A percentile compares a stretch with the other conserved stretches of the same genome.
These are phyloP conservation scores for Aspergillus sp. DNA, from an alignment of 2,329 filamentous ascomycete species.

Conservation along the genomic window DNA sequence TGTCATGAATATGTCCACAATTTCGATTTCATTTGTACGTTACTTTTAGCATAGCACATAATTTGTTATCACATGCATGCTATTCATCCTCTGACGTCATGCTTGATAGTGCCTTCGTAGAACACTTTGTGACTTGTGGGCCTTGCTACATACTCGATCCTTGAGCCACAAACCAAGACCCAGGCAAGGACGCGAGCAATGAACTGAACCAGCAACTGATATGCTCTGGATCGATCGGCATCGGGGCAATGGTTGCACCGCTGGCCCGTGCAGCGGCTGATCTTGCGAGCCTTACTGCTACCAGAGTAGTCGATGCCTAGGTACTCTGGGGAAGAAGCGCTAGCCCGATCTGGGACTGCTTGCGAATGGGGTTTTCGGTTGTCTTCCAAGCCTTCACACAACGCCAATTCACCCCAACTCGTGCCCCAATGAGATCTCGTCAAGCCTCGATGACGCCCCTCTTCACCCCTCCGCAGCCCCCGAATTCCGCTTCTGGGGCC, in stretches of 20 bases:
- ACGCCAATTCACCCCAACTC: neutral
- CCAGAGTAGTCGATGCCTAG: too few species aligned
- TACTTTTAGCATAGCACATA: neutral
- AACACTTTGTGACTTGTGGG: too few species aligned
- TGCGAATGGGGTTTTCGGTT: conserved; percentile 13
- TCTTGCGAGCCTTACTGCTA: neutral
- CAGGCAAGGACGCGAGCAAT: neutral
- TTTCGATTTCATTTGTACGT: neutral
- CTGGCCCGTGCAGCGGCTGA: neutral
- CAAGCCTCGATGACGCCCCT: neutral
- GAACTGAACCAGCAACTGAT: neutral
- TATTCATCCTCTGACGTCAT: too few species aligned
- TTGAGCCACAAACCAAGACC: neutral
- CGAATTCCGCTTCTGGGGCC: neutral
- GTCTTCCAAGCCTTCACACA: too few species aligned
- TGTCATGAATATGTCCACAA: neutral
- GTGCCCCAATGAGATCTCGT: neutral
- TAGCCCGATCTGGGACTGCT: conserved; percentile 19
- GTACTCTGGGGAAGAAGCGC: neutral
- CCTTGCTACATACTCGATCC: too few species aligned
- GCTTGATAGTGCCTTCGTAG: too few species aligned
- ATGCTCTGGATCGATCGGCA: neutral
- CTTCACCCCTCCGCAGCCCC: neutral
- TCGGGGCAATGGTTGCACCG: neutral
- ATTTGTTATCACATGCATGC: neutral